Conservation (phyloP, 2,329 filamentous ascomycete species). For the Alternaria tenuissima region DNA sequence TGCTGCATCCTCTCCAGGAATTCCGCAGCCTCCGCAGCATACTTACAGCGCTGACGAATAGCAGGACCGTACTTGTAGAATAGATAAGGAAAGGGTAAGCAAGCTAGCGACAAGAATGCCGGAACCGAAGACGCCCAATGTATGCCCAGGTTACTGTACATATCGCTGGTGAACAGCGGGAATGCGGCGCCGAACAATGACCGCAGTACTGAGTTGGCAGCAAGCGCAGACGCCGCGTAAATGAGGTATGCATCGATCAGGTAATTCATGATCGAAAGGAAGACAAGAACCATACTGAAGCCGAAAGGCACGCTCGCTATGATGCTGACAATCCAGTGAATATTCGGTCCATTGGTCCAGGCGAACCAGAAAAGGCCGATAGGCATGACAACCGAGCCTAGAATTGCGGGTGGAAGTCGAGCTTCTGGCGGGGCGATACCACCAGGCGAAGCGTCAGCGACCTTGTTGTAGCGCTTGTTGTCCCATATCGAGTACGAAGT, state of each 20-base stretch:
- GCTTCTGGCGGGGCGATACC: constrained; percentile 49
- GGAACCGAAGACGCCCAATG: constrained; percentile 44
- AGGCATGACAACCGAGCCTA: constrained; percentile 59
- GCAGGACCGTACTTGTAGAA: constrained; percentile 8
- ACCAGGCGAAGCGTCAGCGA: constrained; percentile 53
- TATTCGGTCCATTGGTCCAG: constrained; percentile 57
- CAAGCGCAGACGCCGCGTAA: constrained; percentile 13
- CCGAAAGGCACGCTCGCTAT: constrained; percentile 60
- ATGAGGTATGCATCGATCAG: constrained; percentile 70
- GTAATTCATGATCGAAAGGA: constrained; percentile 66
- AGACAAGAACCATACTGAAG: constrained; percentile 45
- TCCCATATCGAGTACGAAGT: background rate
- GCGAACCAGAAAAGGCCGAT: constrained; percentile 62
- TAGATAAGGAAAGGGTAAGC: constrained; percentile 5
- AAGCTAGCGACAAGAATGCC: constrained; percentile 48
- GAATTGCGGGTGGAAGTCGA: constrained; percentile 59
- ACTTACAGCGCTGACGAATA: background rate
- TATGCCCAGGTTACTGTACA: background rate
- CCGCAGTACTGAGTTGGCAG: background rate
- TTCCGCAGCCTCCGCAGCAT: too few species aligned
- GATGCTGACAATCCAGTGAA: constrained; percentile 65
- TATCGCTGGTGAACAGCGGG: background rate
- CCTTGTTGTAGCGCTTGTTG: background rate
- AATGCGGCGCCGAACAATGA: background rate
- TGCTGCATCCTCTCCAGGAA: too few species aligned